These are phyloP conservation scores for Phenoliferia sp. DNA, from an alignment of 1,284 basidiomycete genomes.

Conservation along the genomic window DNA sequence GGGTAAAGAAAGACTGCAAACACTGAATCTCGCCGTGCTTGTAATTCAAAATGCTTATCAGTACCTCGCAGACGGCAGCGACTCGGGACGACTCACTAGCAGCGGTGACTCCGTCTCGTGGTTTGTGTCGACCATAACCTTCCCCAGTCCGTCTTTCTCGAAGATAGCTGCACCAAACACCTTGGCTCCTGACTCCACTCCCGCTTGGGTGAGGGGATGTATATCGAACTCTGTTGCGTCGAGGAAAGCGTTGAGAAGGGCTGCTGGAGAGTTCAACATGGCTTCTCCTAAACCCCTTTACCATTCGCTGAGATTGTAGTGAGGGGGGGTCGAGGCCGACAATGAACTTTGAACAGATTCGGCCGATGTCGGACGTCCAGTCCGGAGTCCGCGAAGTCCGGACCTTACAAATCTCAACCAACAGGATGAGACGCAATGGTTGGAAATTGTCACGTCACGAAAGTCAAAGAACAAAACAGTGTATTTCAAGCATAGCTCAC, in stretches of 20 bases:
- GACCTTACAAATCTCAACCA: too few species aligned
- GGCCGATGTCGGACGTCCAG: too few species aligned
- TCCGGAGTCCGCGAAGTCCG: too few species aligned
- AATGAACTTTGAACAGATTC: too few species aligned
- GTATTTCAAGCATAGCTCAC: too few species aligned
- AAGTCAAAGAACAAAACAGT: too few species aligned
- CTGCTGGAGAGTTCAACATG: not conserved
- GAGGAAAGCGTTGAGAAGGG: slow-evolving; percentile 14
- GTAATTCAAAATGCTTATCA: not conserved
- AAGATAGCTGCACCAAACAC: slow-evolving; percentile 25
- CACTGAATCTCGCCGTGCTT: slow-evolving; percentile 23
- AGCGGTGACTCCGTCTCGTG: slow-evolving; percentile 15
- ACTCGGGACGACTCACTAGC: slow-evolving; percentile 5
- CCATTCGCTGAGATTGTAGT: too few species aligned
- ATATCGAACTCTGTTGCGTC: slow-evolving; percentile 8
- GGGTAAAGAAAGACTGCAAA: slow-evolving; percentile 24
- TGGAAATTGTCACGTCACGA: too few species aligned
- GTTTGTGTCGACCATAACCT: slow-evolving; percentile 18
- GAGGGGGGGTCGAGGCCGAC: too few species aligned
- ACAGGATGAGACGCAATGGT: too few species aligned
- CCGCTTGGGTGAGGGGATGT: slow-evolving; percentile 9
- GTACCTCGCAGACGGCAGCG: not conserved
- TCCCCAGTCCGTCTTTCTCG: not conserved
- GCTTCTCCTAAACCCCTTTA: too few species aligned
- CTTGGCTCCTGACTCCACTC: slow-evolving; percentile 11